These are phyloP conservation scores for Ogataea nonfermentans DNA, from an alignment of 805 yeast species.

Conservation along the genomic window DNA sequence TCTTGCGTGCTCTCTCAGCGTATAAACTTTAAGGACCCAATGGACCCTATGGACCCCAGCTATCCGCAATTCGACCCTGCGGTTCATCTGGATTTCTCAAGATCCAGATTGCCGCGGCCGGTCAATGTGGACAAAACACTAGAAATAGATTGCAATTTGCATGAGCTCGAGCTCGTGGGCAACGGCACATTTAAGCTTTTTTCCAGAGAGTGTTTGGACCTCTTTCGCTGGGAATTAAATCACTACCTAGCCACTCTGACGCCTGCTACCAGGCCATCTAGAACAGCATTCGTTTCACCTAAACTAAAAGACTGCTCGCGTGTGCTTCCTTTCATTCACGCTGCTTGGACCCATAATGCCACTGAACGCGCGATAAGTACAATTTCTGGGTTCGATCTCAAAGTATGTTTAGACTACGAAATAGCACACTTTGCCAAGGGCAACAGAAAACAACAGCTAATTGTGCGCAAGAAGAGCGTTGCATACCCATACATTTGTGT, in stretches of 20 bases:
- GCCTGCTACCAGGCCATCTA: background rate
- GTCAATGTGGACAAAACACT: slow-evolving; percentile 14
- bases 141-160: slow-evolving; percentile 14
- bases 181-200: slow-evolving; percentile 42
- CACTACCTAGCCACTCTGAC: slow-evolving; percentile 11
- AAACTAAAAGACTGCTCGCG: slow-evolving; percentile 22
- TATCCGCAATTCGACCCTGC: slow-evolving; percentile 27
- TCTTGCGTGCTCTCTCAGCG: background rate
- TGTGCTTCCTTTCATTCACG: slow-evolving; percentile 47
- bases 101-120: slow-evolving; percentile 16
- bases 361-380: slow-evolving; percentile 45
- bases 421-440: slow-evolving; percentile 41
- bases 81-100: slow-evolving; percentile 22
- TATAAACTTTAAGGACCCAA: background rate
- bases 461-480: slow-evolving; percentile 22
- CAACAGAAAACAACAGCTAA: slow-evolving; percentile 3
- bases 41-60: slow-evolving; percentile 2
- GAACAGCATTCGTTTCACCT: slow-evolving; percentile 29
- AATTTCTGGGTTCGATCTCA: slow-evolving; percentile 53
- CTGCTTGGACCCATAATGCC: slow-evolving; percentile 53
- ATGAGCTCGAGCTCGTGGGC: slow-evolving; percentile 26
- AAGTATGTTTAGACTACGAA: slow-evolving; percentile 49
- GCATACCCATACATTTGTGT: slow-evolving; percentile 32
- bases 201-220: slow-evolving; percentile 41
- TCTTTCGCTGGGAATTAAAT: slow-evolving; percentile 40